Conservation (phyloP, 768 basidiomycete genomes). For the Cystofilobasidium capitatum region DNA sequence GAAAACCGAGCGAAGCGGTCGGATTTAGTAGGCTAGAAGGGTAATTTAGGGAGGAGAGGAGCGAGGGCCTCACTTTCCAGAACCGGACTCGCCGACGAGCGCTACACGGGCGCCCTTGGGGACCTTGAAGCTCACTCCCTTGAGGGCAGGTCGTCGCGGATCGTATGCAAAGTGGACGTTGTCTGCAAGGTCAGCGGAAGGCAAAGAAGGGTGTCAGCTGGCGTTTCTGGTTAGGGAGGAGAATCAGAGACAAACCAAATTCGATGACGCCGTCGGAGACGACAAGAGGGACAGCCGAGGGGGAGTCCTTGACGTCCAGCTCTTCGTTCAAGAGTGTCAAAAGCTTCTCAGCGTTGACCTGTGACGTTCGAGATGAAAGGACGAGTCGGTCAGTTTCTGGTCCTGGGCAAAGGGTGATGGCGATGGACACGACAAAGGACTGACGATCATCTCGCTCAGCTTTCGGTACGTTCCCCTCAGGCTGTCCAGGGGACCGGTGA, state of each 20-base stretch:
- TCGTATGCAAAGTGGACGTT: conserved; percentile 80
- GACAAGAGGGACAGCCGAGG: conserved; percentile 61
- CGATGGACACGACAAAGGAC: background rate
- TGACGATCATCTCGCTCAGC: conserved; percentile 27
- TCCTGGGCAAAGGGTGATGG: no score
- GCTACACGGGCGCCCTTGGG: conserved; percentile 81
- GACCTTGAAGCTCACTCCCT: conserved; percentile 75
- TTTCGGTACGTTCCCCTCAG: conserved; percentile 54
- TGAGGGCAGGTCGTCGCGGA: conserved; percentile 48
- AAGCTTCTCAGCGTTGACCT: conserved; percentile 39
- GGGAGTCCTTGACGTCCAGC: conserved; percentile 71
- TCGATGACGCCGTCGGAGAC: conserved; percentile 70
- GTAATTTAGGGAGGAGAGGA: no score
- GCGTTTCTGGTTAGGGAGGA: no score
- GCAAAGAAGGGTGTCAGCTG: no score
- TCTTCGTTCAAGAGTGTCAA: conserved; percentile 67
- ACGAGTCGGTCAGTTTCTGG: no score
- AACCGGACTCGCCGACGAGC: conserved; percentile 46
- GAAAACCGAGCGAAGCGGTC: conserved; percentile 80
- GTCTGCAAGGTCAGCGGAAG: conserved; percentile 35
- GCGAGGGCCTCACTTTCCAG: background rate
- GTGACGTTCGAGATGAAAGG: background rate
- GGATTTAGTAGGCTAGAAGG: conserved; percentile 45
- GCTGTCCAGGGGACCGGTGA: conserved; percentile 62
- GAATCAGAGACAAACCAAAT: conserved; percentile 54